A percentile compares a stretch with the other conserved stretches of the same genome.
Conservation (phyloP, 345 rosid species). For the Hevea brasiliensis region DNA sequence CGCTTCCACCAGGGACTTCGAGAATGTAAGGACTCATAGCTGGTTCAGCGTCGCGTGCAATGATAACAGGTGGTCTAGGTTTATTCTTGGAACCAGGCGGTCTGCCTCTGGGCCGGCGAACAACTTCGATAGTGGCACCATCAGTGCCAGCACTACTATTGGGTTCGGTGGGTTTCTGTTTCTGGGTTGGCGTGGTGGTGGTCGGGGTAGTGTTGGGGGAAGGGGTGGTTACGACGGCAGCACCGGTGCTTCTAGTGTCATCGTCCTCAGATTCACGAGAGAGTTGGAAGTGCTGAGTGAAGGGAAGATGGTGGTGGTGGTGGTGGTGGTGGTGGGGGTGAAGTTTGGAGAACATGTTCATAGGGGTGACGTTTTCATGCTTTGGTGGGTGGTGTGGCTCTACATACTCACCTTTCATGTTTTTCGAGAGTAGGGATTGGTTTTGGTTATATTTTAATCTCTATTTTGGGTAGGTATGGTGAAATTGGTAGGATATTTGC, state of each 20-base stretch:
- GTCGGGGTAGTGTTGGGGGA: conserved; percentile 9
- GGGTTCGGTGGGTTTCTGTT: conserved; percentile 9
- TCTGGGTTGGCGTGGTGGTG: neutral
- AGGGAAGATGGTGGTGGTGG: conserved; percentile 33
- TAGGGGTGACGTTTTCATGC: conserved; percentile 18
- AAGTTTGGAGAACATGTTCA: conserved; percentile 60
- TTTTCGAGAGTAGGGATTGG: neutral
- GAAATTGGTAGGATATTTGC: neutral
- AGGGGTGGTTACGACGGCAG: conserved; percentile 2
- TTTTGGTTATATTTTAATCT: neutral
- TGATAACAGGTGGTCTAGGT: conserved; percentile 66
- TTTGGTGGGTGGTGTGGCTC: conserved; percentile 28
- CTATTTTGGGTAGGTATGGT: neutral
- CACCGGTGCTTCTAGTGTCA: conserved; percentile 19
- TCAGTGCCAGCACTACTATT: conserved; percentile 35
- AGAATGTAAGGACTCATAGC: conserved; percentile 86
- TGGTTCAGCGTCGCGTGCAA: conserved; percentile 66
- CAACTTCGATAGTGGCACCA: conserved; percentile 66
- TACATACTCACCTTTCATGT: conserved; percentile 67
- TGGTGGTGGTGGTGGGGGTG: conserved; percentile 45
- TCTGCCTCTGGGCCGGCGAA: conserved; percentile 82
- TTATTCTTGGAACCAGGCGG: conserved; percentile 91
- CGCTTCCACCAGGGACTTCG: conserved; percentile 75
- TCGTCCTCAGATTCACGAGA: conserved; percentile 40
- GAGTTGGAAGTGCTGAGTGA: conserved; percentile 51